phyloP scores from a whole-genome alignment of 2,329 filamentous ascomycete species.

The Colletotrichum caudatum region DNA sequence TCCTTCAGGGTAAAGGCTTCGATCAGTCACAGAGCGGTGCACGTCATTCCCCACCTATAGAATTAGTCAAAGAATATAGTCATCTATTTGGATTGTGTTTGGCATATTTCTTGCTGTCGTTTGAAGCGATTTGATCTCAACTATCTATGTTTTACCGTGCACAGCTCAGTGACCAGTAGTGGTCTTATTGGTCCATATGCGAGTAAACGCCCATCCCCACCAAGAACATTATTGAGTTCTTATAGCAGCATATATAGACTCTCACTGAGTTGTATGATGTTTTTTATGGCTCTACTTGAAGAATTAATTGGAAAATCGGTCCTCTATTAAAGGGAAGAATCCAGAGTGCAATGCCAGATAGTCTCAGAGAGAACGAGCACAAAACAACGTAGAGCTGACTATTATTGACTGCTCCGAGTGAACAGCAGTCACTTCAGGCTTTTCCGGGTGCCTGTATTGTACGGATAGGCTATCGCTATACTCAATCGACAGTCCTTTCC shows the following conservation, averaged over 20 bases:
- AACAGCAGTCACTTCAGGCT: not conserved
- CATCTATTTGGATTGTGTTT: not conserved
- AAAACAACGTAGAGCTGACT: no score
- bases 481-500: not conserved
- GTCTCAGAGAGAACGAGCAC: not conserved
- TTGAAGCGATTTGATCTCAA: not conserved
- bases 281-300: not conserved
- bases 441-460: not conserved
- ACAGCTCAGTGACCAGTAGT: not conserved
- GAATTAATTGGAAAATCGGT: not conserved
- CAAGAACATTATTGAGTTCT: no score
- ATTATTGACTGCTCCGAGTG: no score
- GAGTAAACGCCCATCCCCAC: no score
- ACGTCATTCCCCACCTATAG: not conserved
- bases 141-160: not conserved
- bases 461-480: not conserved
- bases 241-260: not conserved
- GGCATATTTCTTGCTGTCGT: not conserved
- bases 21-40: not conserved
- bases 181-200: not conserved
- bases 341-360: not conserved
- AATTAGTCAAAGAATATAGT: not conserved
- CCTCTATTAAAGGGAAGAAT: not conserved
- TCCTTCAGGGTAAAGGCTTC: slow-evolving; percentile 26
- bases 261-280: not conserved